A percentile compares a stretch with the other conserved stretches of the same genome.
Evolutionary conservation across 164 flowering plant genomes (phyloP).

Genomic region (Euptelea pleiosperma): DNA sequence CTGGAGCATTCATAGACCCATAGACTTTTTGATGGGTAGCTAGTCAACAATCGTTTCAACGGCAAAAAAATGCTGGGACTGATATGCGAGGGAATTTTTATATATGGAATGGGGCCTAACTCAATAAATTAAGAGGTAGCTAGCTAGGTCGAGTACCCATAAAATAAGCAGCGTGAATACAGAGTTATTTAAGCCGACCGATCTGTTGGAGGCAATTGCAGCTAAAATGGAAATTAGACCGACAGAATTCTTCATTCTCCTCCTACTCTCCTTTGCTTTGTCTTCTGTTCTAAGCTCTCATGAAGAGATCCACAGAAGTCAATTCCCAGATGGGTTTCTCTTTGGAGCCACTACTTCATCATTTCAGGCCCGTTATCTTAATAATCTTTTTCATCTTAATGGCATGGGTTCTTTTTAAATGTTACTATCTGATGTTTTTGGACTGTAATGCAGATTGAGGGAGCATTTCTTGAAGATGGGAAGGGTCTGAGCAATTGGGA

Average conservation of each 20-base stretch:
- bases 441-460: conserved; percentile 25
- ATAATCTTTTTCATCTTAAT: neutral
- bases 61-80: no score
- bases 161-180: no score
- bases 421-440: neutral
- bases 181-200: no score
- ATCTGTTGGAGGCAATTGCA: no score
- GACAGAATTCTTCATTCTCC: neutral
- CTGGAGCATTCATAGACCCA: no score
- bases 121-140: no score
- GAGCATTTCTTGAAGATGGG: conserved; percentile 28
- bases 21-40: no score
- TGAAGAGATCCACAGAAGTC: conserved; percentile 17
- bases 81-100: no score
- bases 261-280: neutral
- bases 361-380: conserved; percentile 21
- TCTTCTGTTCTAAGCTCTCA: neutral
- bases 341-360: conserved; percentile 32
- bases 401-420: no score
- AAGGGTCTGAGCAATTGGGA: conserved; percentile 38
- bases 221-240: conserved; percentile 1
- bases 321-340: conserved; percentile 29
- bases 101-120: no score
- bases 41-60: no score
- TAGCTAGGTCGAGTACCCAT: no score